Evolutionary conservation across 2,329 filamentous ascomycete genomes (phyloP).

Genomic region (Neofusicoccum kwambonambiense): DNA sequence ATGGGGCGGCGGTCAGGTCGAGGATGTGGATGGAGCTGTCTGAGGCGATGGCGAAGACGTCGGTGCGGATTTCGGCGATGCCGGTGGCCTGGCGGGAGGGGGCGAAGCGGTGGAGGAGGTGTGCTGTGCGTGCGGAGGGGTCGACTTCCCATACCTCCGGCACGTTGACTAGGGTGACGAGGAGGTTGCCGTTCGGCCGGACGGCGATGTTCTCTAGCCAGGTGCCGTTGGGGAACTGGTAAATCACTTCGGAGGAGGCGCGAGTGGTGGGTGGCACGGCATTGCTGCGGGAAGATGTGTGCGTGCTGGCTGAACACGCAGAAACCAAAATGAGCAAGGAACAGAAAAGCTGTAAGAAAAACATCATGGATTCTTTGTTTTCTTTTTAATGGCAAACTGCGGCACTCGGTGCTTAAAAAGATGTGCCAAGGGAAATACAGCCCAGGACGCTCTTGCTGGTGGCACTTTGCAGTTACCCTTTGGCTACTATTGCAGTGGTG

Average conservation of each 20-base stretch:
- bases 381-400: too few species aligned
- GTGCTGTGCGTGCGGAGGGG: constrained; percentile 24
- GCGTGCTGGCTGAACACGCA: too few species aligned
- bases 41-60: constrained; percentile 33
- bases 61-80: constrained; percentile 34
- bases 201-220: constrained; percentile 41
- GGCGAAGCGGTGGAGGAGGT: constrained; percentile 30
- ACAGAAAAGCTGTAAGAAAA: too few species aligned
- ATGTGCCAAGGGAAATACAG: too few species aligned
- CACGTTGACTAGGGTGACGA: constrained; percentile 31
- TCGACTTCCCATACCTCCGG: constrained; percentile 36
- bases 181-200: constrained; percentile 36
- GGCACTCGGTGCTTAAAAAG: too few species aligned
- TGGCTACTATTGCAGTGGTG: too few species aligned
- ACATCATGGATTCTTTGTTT: too few species aligned
- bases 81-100: constrained; percentile 29
- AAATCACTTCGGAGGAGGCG: constrained; percentile 5
- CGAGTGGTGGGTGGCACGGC: too few species aligned
- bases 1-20: neutral
- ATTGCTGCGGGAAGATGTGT: too few species aligned
- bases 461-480: too few species aligned
- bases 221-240: constrained; percentile 28
- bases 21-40: neutral
- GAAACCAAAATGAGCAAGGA: too few species aligned
- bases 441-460: too few species aligned